Conservation (phyloP, 306 rosid genomes). For the Mimosa bimucronata region DNA sequence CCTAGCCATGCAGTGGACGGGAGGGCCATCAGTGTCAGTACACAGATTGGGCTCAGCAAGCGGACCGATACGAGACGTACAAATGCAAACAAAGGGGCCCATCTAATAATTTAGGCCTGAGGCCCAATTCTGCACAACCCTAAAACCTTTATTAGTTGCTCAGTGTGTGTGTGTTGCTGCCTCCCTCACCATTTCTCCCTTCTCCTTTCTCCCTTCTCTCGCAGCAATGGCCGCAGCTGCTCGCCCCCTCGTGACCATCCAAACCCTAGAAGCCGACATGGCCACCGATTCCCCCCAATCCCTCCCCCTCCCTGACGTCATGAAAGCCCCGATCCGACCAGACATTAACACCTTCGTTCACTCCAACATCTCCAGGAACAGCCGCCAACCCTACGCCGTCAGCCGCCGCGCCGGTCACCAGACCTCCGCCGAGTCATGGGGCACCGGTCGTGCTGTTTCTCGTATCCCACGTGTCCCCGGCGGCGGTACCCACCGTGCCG, state of each 20-base stretch:
- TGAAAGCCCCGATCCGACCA: conserved; percentile 57
- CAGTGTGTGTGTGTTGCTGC: neutral
- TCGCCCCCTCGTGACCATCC: conserved; percentile 62
- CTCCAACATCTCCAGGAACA: conserved; percentile 56
- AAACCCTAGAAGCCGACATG: conserved; percentile 59
- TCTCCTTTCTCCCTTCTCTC: neutral
- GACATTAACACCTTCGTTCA: conserved; percentile 59
- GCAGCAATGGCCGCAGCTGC: conserved; percentile 51
- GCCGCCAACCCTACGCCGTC: conserved; percentile 64
- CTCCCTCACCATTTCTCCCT: neutral
- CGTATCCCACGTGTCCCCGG: conserved; percentile 74
- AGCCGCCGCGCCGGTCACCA: conserved; percentile 58
- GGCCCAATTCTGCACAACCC: neutral
- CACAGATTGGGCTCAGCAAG: too few species aligned
- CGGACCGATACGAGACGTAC: neutral
- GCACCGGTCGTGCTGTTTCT: conserved; percentile 66
- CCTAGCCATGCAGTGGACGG: too few species aligned
- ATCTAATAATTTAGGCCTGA: too few species aligned
- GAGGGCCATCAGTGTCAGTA: too few species aligned
- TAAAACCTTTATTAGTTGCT: neutral
- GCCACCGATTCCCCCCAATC: conserved; percentile 46
- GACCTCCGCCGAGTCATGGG: conserved; percentile 74
- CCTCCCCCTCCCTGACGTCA: conserved; percentile 51
- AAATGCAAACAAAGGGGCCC: too few species aligned
- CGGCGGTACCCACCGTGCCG: conserved; percentile 73